These are phyloP conservation scores for Clavispora carvajalis DNA, from an alignment of 805 yeast genomes.

Conservation along the genomic window DNA sequence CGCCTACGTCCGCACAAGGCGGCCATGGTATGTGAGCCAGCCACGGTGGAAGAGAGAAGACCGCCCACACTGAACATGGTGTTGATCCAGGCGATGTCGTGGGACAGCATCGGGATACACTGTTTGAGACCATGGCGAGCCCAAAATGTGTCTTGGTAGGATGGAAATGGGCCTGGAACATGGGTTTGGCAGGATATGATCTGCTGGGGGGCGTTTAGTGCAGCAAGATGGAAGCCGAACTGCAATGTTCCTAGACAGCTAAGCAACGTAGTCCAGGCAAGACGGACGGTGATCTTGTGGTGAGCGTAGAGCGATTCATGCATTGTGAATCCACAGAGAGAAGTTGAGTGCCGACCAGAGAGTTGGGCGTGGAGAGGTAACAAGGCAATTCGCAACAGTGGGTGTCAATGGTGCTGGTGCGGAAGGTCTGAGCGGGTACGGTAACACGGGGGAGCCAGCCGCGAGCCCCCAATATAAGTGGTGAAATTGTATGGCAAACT, in stretches of 20 bases:
- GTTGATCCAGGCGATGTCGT: slow-evolving; percentile 22
- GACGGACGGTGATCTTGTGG: slow-evolving; percentile 20
- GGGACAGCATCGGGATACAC: slow-evolving; percentile 26
- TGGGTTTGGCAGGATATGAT: slow-evolving; percentile 23
- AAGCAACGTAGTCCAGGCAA: slow-evolving; percentile 33
- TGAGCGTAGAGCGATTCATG: slow-evolving; percentile 3
- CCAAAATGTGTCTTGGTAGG: slow-evolving; percentile 27
- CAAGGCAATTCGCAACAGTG: too few relatives aligned
- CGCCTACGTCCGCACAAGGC: slow-evolving; percentile 21
- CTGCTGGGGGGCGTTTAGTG: slow-evolving; percentile 30
- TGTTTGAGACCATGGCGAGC: slow-evolving; percentile 15
- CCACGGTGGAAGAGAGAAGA: slow-evolving; percentile 23
- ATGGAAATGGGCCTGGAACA: slow-evolving; percentile 5
- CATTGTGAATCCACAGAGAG: too few relatives aligned
- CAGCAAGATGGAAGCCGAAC: slow-evolving; percentile 38
- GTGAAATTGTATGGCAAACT: not conserved
- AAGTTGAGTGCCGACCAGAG: too few relatives aligned
- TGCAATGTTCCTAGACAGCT: slow-evolving; percentile 33
- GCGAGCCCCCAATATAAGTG: not conserved
- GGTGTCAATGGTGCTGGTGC: too few relatives aligned
- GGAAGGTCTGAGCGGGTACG: too few relatives aligned
- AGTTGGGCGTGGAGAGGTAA: not conserved
- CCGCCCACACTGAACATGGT: slow-evolving; percentile 36
- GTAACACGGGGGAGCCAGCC: too few relatives aligned
- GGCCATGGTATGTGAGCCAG: slow-evolving; percentile 25